Base-by-base conservation (phyloP, 768 basidiomycete species). In the Leccinum variicolor region DNA sequence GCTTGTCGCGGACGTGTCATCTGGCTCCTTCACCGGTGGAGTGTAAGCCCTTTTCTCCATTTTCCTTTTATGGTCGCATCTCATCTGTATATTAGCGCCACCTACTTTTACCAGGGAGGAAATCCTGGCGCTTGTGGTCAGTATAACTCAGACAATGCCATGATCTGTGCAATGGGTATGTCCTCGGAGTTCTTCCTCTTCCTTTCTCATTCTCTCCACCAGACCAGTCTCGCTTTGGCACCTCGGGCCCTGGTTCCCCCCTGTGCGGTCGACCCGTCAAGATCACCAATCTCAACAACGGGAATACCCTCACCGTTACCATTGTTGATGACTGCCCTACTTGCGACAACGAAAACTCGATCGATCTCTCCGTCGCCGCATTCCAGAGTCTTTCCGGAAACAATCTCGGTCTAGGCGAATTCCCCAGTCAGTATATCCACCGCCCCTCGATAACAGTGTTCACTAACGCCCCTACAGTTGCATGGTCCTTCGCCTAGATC, bases 271-370 rank as follows among this genome's bases (percentile, higher is more conserved):
- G 77, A 66, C 66, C 74, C 50, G 81, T 96, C 64, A 62, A 68
- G 62, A 82, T 97, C 67, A 84, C 76, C 57, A 89, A 90, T 76
- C 63, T 74, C 25, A 84, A 83, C 73, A 73, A 53, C 13, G 77
- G 80, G 50, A 23, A 77, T 71, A 68, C 71, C n/a, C 79, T 89
- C 57, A 77, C 71, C 4, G 92, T 85, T 47, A 80, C 77, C 25
- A 77, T 97, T 61, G 90, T 82, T 13, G 92, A 94, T 63, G 85
- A 80, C 36, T 97, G 93, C 79, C 92, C 92, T 25, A 87, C 86
- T 19, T 96, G 92, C 75, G 52, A 66, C 0, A 84, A 81, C 64
- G 33, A 34, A 28, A 80, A 87, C 71, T 89, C 86, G 15, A 84
- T 97, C 67, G 89, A 92, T 65, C 76, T 91, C 45, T 90, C 89